phyloP scores from a whole-genome alignment of 2,329 filamentous ascomycete species.

The Colletotrichum nymphaeae region DNA sequence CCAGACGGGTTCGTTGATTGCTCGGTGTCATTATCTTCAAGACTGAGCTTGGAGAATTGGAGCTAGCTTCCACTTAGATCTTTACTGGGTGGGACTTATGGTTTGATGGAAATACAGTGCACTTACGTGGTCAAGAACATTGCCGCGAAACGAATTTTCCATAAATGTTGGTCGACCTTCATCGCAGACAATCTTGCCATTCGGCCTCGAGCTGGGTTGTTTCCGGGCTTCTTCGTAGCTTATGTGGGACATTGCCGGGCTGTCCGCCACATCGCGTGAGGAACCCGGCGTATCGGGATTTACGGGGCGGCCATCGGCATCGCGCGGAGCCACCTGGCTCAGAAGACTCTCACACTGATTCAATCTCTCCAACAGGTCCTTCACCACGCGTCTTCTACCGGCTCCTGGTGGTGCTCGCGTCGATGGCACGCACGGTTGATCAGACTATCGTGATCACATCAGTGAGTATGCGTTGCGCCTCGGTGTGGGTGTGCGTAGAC shows the following conservation, averaged over 20 bases:
- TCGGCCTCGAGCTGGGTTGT: slow-evolving; percentile 5
- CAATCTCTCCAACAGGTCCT: slow-evolving; percentile 21
- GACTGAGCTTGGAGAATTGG: slow-evolving; percentile 13
- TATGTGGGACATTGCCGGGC: slow-evolving; percentile 14
- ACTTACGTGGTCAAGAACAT: slow-evolving; percentile 67
- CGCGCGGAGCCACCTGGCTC: slow-evolving; percentile 22
- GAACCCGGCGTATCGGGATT: not conserved
- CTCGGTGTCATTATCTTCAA: not conserved
- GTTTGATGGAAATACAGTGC: not conserved
- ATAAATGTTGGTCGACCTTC: slow-evolving; percentile 66
- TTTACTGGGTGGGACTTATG: not conserved
- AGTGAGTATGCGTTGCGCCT: slow-evolving; percentile 48
- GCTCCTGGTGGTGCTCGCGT: slow-evolving; percentile 21
- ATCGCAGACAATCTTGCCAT: slow-evolving; percentile 64
- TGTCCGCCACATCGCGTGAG: not conserved
- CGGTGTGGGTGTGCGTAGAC: not conserved
- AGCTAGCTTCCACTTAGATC: not conserved
- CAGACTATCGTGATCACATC: slow-evolving; percentile 62
- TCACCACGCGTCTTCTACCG: slow-evolving; percentile 13
- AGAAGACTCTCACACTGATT: slow-evolving; percentile 25
- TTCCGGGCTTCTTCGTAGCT: slow-evolving; percentile 28
- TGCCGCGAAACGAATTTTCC: slow-evolving; percentile 65
- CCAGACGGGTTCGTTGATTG: not conserved
- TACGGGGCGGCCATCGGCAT: slow-evolving; percentile 3
- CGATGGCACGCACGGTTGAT: slow-evolving; percentile 24